These are phyloP conservation scores for Yueomyces sp. DNA, from an alignment of 1,139 yeast genomes.

Conservation along the genomic window DNA sequence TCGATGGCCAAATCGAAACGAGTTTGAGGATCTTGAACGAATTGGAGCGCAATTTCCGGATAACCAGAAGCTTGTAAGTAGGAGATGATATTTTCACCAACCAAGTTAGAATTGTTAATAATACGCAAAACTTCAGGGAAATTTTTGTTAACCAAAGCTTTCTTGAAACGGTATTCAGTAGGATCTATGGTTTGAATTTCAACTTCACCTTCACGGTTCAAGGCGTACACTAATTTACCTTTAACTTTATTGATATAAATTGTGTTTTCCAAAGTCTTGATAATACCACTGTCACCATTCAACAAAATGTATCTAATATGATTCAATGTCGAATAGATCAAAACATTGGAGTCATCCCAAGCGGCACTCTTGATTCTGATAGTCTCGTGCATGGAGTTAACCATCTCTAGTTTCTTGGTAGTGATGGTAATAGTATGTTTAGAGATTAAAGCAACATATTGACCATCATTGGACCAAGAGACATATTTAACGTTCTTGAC, in stretches of 20 bases:
- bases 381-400: slow-evolving; percentile 89
- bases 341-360: slow-evolving; percentile 91
- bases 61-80: slow-evolving; percentile 91
- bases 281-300: slow-evolving; percentile 91
- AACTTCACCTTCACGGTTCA: slow-evolving; percentile 77
- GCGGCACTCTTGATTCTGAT: slow-evolving; percentile 95
- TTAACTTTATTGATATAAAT: slow-evolving; percentile 65
- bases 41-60: slow-evolving; percentile 89
- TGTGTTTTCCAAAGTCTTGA: slow-evolving; percentile 87
- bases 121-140: slow-evolving; percentile 86
- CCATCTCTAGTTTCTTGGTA: slow-evolving; percentile 60
- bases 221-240: slow-evolving; percentile 63
- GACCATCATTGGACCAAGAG: slow-evolving; percentile 81
- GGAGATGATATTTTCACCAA: slow-evolving; percentile 93
- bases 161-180: slow-evolving; percentile 92
- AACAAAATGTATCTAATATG: slow-evolving; percentile 88
- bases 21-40: slow-evolving; percentile 92
- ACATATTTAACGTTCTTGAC: slow-evolving; percentile 80
- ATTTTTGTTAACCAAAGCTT: slow-evolving; percentile 79
- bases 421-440: slow-evolving; percentile 91
- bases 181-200: slow-evolving; percentile 78
- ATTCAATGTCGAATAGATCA: slow-evolving; percentile 86
- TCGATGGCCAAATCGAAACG: slow-evolving; percentile 92
- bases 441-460: slow-evolving; percentile 75
- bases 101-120: slow-evolving; percentile 78